Base-by-base conservation (phyloP, 2,329 filamentous ascomycete genomes). In the Fusarium guadeloupense region DNA sequence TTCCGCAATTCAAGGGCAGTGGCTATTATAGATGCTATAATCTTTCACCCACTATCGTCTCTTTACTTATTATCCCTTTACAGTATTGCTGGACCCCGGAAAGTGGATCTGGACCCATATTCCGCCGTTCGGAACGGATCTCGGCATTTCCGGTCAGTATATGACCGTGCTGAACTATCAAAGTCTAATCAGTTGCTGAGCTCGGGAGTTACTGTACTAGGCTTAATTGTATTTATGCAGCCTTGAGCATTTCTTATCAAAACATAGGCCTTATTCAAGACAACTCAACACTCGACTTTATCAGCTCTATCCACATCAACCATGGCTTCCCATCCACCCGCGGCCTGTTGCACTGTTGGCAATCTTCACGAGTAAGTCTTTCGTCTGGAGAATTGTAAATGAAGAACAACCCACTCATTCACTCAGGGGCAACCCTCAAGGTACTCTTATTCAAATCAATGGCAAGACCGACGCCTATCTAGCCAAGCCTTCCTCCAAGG, bases 281-380 rank as follows among this genome's bases (percentile, higher is more conserved):
- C 4, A 7, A 23, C 19, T 9, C n/a, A 4, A 28, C 17, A 17
- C 19, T 19, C 44, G 8, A 23, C 8, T 19, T 17, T 3, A 30
- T 30, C 17, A 17, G 9, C 31, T 26, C 19, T 14, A 38, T 9
- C 7, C 2, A 19, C 12, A 42, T 12, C 19, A 17, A 28, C 12
- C 25, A 60, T 60, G 56, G 33, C 56, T 4, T 60, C 55, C 13
- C 48, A 60, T 19, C 56, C 56, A 3, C 55, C 56, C 28, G 55
- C 55, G 17, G 21, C 56, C 2, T 60, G 56, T 13, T 60, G 56
- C n/a, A 60, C 49, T 2, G 16, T 40, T 1, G 55, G 37, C 4
- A 60, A 17, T 12, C 56, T 60, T 16, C 55, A 60, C 7, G 48
- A 60, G 56, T 60, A 44, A 49, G 41, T 20, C 1, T 7, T 1